Conservation (phyloP, 805 yeast species). For the Scheffersomyces stipitis region DNA sequence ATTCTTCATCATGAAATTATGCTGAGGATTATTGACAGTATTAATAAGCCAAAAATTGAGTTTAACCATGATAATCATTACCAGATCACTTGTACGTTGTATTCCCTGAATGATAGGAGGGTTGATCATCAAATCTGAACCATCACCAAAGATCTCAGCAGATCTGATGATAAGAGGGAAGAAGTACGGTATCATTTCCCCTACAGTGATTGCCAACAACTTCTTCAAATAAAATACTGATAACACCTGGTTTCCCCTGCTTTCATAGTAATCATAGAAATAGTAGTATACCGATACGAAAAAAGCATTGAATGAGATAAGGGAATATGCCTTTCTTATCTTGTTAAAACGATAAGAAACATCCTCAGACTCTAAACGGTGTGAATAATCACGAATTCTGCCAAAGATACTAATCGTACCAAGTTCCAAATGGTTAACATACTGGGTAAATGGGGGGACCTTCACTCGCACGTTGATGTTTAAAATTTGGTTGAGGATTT, state of each 20-base stretch:
- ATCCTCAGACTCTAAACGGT: conserved; percentile 11
- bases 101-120: conserved; percentile 23
- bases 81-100: not conserved
- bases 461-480: conserved; percentile 15
- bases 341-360: conserved; percentile 8
- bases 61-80: not conserved
- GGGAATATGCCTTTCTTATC: conserved; percentile 3
- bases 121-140: conserved; percentile 39
- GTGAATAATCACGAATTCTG: conserved; percentile 7
- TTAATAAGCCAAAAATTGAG: not conserved
- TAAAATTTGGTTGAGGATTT: conserved; percentile 21
- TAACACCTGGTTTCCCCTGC: conserved; percentile 17
- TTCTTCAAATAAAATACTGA: conserved; percentile 34
- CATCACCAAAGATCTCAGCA: conserved; percentile 36
- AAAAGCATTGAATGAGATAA: conserved; percentile 7
- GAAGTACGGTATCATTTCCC: conserved; percentile 29
- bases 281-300: conserved; percentile 25
- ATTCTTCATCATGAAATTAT: not conserved
- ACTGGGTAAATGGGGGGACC: conserved; percentile 32
- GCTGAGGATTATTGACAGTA: not conserved
- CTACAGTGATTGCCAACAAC: conserved; percentile 16
- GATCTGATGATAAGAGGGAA: conserved; percentile 28
- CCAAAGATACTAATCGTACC: conserved; percentile 26
- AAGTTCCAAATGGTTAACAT: conserved; percentile 37
- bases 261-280: conserved; percentile 40